Base-by-base conservation (phyloP, 2,329 filamentous ascomycete genomes). In the Fusarium sp. region DNA sequence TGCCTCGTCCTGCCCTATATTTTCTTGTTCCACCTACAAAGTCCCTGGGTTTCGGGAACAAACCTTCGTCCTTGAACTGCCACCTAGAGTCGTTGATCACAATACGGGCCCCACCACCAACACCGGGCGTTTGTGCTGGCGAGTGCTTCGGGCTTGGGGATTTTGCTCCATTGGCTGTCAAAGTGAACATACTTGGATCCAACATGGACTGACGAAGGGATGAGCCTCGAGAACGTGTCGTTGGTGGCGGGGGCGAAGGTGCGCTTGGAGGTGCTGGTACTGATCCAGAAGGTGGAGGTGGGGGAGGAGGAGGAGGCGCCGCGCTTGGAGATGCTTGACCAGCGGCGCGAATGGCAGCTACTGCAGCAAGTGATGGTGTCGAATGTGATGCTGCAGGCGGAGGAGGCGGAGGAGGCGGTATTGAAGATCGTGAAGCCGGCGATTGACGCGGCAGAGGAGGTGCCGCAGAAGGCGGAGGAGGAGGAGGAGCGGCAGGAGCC, bases 1-100 rank as follows among this genome's bases (percentile, higher is more conserved):
- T 98, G 38, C 95, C 96, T 80, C 96, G 90, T 14, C 96, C 96
- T 41, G 96, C 96, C 72, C 96, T 88, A 83, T 98, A 99, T 80
- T 90, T 91, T 81, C 93, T 95, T 26, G 88, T 84, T 7, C 90
- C 90, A n/a, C 92, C 93, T 4, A 87, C 84, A 79, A 97, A 98
- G 4, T 93, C 91, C 78, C 96, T 88, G 28, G 96, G 96, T 77
- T 95, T 96, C 0, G 96, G 96, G 52, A 98, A 87, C 76, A 93
- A 87, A 41, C 87, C 89, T 77, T 98, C 96, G 52, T 92, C 90
- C 77, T 96, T 93, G 80, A 98, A 99, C 73, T 92, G 93, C 91
- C 95, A 99, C 75, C 96, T 88, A 61, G 87, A 82, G 81, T 98
- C 96, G 71, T 94, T 89, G 56, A 98, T 90, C 17, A 89, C 83